phyloP scores from a whole-genome alignment of 257 asterid species.

The Anisodus tanguticus region DNA sequence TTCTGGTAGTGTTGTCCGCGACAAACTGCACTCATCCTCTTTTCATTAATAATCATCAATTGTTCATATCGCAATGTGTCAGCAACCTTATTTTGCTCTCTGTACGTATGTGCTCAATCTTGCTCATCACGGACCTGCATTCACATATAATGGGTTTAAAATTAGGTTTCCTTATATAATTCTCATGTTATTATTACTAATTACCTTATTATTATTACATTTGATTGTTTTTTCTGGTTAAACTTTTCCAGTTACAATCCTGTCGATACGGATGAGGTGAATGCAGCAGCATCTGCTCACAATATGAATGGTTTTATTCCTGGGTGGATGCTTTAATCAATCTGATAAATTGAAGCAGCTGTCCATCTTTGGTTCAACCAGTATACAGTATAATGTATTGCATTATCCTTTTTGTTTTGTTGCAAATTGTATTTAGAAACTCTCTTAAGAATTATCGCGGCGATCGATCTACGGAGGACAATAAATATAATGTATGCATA shows the following conservation, averaged over 20 bases:
- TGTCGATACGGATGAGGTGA: constrained; percentile 31
- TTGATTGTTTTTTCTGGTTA: neutral
- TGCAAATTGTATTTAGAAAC: neutral
- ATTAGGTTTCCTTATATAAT: neutral
- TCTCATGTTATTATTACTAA: neutral
- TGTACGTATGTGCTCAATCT: neutral
- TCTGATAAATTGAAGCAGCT: neutral
- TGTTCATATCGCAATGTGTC: no score
- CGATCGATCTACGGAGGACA: neutral
- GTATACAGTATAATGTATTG: constrained; percentile 17
- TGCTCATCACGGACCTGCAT: neutral
- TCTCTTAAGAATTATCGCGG: neutral
- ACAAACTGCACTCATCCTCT: no score
- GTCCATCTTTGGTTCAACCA: constrained; percentile 16
- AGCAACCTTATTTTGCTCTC: no score
- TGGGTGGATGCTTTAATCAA: constrained; percentile 38
- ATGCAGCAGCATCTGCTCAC: constrained; percentile 21
- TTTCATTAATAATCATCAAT: no score
- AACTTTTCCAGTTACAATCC: constrained; percentile 31
- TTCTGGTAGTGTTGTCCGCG: no score
- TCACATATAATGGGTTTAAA: neutral
- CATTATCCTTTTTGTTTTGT: constrained; percentile 24
- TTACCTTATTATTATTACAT: neutral
- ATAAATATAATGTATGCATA: constrained; percentile 10
- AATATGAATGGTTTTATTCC: constrained; percentile 40